A percentile compares a stretch with the other conserved stretches of the same genome.
These are phyloP conservation scores for Stromatinia cepivora DNA, from an alignment of 2,329 filamentous ascomycete genomes.

Conservation along the genomic window DNA sequence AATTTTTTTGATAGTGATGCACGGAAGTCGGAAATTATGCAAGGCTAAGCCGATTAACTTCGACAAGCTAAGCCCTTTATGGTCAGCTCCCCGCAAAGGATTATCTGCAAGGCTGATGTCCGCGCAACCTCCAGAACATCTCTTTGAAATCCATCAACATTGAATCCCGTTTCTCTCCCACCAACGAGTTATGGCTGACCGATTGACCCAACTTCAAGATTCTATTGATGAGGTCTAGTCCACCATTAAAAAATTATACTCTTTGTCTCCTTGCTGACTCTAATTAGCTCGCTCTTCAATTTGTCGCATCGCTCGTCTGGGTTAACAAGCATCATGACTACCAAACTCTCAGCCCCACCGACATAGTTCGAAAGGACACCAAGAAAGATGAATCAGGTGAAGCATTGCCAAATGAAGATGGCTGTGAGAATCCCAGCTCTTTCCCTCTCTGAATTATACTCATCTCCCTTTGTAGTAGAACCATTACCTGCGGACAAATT, in stretches of 20 bases:
- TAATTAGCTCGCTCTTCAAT: slow-evolving; percentile 63
- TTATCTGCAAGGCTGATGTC: slow-evolving; percentile 16
- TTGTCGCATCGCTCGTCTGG: slow-evolving; percentile 66
- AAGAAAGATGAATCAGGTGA: slow-evolving; percentile 37
- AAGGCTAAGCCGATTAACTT: background rate
- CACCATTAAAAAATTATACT: background rate
- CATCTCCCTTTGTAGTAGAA: slow-evolving; percentile 49
- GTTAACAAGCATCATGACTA: slow-evolving; percentile 69
- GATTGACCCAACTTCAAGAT: slow-evolving; percentile 81
- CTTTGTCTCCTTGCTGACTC: slow-evolving; percentile 22
- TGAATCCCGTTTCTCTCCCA: background rate
- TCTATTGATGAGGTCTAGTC: slow-evolving; percentile 71
- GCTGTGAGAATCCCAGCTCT: slow-evolving; percentile 3
- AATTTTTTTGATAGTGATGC: background rate
- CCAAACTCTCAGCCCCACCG: slow-evolving; percentile 56
- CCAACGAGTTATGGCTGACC: slow-evolving; percentile 60
- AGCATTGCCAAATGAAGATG: slow-evolving; percentile 20
- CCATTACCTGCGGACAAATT: slow-evolving; percentile 65
- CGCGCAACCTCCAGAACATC: slow-evolving; percentile 4
- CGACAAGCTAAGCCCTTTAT: background rate
- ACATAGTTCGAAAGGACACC: slow-evolving; percentile 60
- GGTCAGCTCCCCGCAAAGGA: background rate
- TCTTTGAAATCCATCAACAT: slow-evolving; percentile 12
- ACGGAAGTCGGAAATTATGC: slow-evolving; percentile 11
- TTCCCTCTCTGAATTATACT: slow-evolving; percentile 24